A percentile compares a stretch with the other conserved stretches of the same genome.
Conservation (phyloP, 1,284 basidiomycete genomes). For the Ustilago bromivora region DNA sequence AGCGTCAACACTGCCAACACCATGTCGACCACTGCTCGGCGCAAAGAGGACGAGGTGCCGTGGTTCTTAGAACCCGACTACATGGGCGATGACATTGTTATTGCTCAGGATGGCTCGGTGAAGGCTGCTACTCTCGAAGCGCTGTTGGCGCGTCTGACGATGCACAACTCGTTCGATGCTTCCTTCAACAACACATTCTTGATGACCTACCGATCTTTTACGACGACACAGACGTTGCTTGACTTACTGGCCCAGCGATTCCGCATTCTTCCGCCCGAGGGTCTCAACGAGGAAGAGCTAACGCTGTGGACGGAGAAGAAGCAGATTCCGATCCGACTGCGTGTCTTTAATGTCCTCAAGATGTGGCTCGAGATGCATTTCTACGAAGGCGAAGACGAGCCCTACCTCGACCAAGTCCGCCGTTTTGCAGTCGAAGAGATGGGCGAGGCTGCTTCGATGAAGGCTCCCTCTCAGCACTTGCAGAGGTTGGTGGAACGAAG, state of each 20-base stretch:
- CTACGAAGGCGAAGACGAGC: conserved; percentile 69
- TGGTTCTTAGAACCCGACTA: conserved; percentile 85
- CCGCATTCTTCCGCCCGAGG: conserved; percentile 80
- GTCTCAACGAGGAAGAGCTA: conserved; percentile 76
- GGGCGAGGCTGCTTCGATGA: conserved; percentile 52
- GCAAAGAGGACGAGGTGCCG: conserved; percentile 73
- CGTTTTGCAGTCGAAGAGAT: conserved; percentile 69
- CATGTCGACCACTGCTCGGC: conserved; percentile 22
- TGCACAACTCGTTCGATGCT: conserved; percentile 78
- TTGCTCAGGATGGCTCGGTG: conserved; percentile 78
- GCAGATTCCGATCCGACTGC: conserved; percentile 83
- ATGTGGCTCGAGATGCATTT: conserved; percentile 71
- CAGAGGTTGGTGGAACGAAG: conserved; percentile 69
- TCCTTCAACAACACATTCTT: conserved; percentile 92
- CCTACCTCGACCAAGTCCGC: conserved; percentile 64
- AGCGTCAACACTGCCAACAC: conserved; percentile 22
- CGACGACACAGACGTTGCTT: conserved; percentile 84
- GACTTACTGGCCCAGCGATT: conserved; percentile 88
- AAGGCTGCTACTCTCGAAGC: conserved; percentile 87
- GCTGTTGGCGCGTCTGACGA: conserved; percentile 87
- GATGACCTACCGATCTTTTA: conserved; percentile 97
- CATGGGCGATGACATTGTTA: conserved; percentile 81
- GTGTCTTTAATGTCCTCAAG: conserved; percentile 70
- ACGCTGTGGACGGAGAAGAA: conserved; percentile 89
- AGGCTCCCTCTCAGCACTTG: conserved; percentile 64